phyloP scores from a whole-genome alignment of 768 basidiomycete genomes.

The Rhodotorula babjevae region DNA sequence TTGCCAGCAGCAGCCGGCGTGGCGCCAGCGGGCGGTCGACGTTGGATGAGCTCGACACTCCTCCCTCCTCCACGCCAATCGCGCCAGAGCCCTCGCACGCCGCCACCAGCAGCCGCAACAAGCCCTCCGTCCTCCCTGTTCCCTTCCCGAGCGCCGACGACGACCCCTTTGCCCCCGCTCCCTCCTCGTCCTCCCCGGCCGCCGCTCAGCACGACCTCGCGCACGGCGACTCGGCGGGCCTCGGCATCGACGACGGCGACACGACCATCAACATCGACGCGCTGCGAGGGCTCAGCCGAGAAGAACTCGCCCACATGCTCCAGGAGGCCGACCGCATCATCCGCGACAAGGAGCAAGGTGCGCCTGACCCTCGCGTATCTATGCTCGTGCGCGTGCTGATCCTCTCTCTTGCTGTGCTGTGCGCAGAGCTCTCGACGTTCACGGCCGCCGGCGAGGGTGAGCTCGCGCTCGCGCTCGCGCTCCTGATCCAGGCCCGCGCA shows the following conservation, averaged over 20 bases:
- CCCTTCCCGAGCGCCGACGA: not conserved
- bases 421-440: constrained; percentile 26
- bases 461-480: too few relatives aligned
- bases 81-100: too few relatives aligned
- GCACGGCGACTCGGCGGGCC: not conserved
- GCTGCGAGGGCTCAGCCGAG: constrained; percentile 28
- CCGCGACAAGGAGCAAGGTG: constrained; percentile 35
- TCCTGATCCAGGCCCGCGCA: too few relatives aligned
- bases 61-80: not conserved
- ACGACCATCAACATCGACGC: not conserved
- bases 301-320: constrained; percentile 40
- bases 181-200: too few relatives aligned
- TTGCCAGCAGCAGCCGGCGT: too few relatives aligned
- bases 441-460: constrained; percentile 14
- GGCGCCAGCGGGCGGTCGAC: not conserved
- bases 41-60: not conserved
- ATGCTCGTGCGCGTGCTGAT: not conserved
- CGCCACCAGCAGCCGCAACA: not conserved
- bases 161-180: not conserved
- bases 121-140: not conserved
- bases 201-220: not conserved
- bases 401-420: not conserved
- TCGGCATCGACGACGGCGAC: not conserved
- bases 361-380: not conserved
- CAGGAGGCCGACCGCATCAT: constrained; percentile 39